Percentiles rank a stretch among this genome's conserved stretches.
Evolutionary conservation across 108 stramenopile species (phyloP).

Genomic region (Stephanodiscus minutulus): DNA sequence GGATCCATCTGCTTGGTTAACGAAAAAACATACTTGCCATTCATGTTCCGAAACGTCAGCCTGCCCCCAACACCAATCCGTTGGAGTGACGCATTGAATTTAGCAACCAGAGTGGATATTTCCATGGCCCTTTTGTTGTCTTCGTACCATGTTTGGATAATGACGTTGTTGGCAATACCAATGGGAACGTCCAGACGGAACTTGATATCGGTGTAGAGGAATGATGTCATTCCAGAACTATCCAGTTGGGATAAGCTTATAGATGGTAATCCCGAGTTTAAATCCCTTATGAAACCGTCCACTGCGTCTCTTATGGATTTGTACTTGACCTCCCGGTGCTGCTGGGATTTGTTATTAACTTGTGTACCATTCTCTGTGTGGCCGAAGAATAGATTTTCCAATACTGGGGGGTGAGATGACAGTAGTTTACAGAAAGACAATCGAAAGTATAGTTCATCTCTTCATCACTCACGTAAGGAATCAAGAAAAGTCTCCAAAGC

Average conservation of each 20-base stretch:
- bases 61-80: slow-evolving; percentile 28
- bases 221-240: slow-evolving; percentile 19
- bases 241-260: slow-evolving; percentile 25
- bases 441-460: background rate
- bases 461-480: slow-evolving; percentile 25
- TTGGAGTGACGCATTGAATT: slow-evolving; percentile 40
- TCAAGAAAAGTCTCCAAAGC: slow-evolving; percentile 35
- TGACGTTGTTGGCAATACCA: slow-evolving; percentile 13
- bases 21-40: slow-evolving; percentile 26
- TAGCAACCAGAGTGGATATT: slow-evolving; percentile 32
- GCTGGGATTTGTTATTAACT: background rate
- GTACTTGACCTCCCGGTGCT: background rate
- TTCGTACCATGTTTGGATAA: slow-evolving; percentile 28
- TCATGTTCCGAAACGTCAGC: slow-evolving; percentile 29
- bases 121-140: slow-evolving; percentile 34
- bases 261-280: slow-evolving; percentile 21
- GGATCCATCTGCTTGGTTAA: slow-evolving; percentile 22
- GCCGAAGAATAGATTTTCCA: background rate
- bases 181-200: slow-evolving; percentile 39
- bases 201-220: slow-evolving; percentile 35
- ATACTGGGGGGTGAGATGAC: background rate
- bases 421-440: background rate
- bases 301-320: slow-evolving; percentile 26
- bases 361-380: background rate
- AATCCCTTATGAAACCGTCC: slow-evolving; percentile 40